These are phyloP conservation scores for Kodamaea arcana DNA, from an alignment of 1,139 yeast genomes.

Conservation along the genomic window DNA sequence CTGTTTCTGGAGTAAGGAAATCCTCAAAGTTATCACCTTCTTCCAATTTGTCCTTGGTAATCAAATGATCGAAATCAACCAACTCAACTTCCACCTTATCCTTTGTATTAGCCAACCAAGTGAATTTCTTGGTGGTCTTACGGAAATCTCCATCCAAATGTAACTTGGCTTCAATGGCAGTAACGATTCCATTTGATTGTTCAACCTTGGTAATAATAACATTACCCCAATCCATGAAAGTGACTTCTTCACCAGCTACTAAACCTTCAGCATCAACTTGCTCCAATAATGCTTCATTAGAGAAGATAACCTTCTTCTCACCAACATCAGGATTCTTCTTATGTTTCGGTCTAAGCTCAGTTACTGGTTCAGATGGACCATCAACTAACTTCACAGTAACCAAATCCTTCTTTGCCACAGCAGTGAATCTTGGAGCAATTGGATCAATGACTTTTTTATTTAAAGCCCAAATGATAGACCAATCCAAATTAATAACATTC, in stretches of 20 bases:
- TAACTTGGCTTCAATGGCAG: conserved; percentile 69
- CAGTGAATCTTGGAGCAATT: conserved; percentile 90
- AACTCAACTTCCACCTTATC: conserved; percentile 70
- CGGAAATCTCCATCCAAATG: conserved; percentile 97
- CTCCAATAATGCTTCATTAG: conserved; percentile 67
- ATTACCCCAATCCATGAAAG: conserved; percentile 99
- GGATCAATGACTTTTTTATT: conserved; percentile 97
- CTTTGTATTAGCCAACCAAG: conserved; percentile 88
- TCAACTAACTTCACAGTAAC: conserved; percentile 64
- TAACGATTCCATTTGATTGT: conserved; percentile 51
- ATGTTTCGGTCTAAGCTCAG: conserved; percentile 84
- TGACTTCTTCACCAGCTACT: conserved; percentile 77
- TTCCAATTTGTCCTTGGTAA: conserved; percentile 92
- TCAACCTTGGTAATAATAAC: conserved; percentile 71
- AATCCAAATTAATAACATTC: conserved; percentile 91
- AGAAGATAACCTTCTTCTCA: conserved; percentile 68
- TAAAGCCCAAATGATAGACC: conserved; percentile 96
- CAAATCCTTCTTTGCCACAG: conserved; percentile 58
- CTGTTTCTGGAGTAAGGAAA: conserved; percentile 84
- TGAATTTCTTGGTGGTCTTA: conserved; percentile 90
- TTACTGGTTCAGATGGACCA: conserved; percentile 60
- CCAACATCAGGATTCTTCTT: conserved; percentile 95
- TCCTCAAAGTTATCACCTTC: conserved; percentile 94
- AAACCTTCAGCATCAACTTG: conserved; percentile 83
- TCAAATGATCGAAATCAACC: conserved; percentile 91